These are phyloP conservation scores for Colletotrichum somersetense DNA, from an alignment of 2,329 filamentous ascomycete genomes.

Conservation along the genomic window DNA sequence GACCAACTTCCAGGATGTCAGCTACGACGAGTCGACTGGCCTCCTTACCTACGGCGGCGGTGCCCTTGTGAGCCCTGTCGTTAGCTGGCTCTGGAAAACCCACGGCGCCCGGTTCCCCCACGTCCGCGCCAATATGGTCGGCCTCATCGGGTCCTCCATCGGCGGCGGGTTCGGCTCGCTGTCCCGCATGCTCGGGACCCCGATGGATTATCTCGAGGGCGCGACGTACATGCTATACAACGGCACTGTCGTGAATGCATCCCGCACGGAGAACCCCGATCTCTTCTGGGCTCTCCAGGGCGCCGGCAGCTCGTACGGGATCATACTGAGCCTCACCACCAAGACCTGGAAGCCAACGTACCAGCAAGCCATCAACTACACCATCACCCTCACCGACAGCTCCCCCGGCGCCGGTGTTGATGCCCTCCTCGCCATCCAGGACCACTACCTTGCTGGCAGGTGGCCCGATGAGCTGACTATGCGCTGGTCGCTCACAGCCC, in stretches of 20 bases:
- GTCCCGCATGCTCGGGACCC: conserved; percentile 39
- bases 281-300: conserved; percentile 43
- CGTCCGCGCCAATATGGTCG: conserved; percentile 41
- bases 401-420: conserved; percentile 27
- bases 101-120: conserved; percentile 41
- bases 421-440: conserved; percentile 39
- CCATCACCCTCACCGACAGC: conserved; percentile 35
- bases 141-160: conserved; percentile 37
- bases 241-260: conserved; percentile 39
- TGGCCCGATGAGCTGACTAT: conserved; percentile 41
- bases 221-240: conserved; percentile 43
- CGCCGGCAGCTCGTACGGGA: conserved; percentile 39
- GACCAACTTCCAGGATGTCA: conserved; percentile 38
- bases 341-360: conserved; percentile 35
- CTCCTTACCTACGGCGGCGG: conserved; percentile 40
- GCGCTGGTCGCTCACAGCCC: conserved; percentile 38
- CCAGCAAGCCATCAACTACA: conserved; percentile 37
- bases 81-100: conserved; percentile 39
- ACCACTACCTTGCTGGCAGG: conserved; percentile 30
- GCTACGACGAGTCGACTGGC: conserved; percentile 28
- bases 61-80: conserved; percentile 35
- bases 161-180: conserved; percentile 41
- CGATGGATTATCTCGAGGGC: conserved; percentile 39
- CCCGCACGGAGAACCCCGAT: conserved; percentile 39
- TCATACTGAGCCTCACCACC: conserved; percentile 39